phyloP scores from a whole-genome alignment of 805 yeast genomes.

The Myxozyma sirexii region DNA sequence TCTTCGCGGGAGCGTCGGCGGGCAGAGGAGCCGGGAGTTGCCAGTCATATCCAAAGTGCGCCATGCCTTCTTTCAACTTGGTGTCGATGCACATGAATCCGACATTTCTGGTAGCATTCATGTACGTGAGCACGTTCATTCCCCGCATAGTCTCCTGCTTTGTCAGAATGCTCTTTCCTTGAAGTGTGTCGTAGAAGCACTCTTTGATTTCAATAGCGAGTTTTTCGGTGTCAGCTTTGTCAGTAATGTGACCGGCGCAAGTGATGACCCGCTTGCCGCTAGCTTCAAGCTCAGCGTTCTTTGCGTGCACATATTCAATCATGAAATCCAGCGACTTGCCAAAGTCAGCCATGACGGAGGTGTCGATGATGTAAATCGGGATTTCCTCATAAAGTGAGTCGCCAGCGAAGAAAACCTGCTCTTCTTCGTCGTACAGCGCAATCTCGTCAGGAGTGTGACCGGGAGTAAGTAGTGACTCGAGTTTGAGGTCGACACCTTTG shows the following conservation, averaged over 20 bases:
- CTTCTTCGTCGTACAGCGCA: conserved; percentile 33
- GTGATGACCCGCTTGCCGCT: conserved; percentile 28
- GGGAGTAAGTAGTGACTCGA: conserved; percentile 32
- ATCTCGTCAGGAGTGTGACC: conserved; percentile 35
- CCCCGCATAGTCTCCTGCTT: conserved; percentile 27
- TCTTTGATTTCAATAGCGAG: conserved; percentile 25
- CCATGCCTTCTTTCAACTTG: conserved; percentile 31
- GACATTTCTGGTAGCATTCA: conserved; percentile 27
- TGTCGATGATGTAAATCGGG: conserved; percentile 34
- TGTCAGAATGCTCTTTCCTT: conserved; percentile 24
- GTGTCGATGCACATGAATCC: conserved; percentile 33
- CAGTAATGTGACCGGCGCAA: conserved; percentile 34
- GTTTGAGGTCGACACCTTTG: conserved; percentile 28
- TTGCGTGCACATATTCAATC: conserved; percentile 23
- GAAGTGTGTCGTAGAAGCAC: conserved; percentile 29
- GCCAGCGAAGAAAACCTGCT: conserved; percentile 33
- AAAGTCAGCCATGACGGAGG: conserved; percentile 32
- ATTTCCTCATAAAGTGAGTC: conserved; percentile 33
- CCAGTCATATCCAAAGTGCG: conserved; percentile 30
- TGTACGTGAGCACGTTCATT: conserved; percentile 20
- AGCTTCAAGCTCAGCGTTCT: conserved; percentile 24
- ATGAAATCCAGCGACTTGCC: conserved; percentile 19
- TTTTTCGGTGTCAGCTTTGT: conserved; percentile 28
- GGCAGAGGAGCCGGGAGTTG: conserved; percentile 21
- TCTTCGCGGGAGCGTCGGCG: conserved; percentile 4